Evolutionary conservation across 169 alveolate genomes (phyloP), one percentile per base, ranked within the genome.

Genomic region (Eimeria mitis): DNA sequence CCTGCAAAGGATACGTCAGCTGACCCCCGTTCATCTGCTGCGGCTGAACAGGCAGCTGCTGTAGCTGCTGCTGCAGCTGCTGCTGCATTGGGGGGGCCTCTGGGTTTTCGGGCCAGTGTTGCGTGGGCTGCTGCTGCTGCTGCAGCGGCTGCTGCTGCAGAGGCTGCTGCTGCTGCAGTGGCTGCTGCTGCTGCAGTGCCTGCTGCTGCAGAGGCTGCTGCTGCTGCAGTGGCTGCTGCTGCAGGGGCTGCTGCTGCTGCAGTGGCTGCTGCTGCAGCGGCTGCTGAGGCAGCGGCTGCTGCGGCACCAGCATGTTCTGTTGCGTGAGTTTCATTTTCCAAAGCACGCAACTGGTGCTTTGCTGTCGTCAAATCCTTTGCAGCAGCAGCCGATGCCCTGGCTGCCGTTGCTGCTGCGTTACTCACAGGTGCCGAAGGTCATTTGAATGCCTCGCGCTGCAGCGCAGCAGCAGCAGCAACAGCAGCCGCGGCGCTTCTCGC

Each of bases 21-120:
- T 88, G 94, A 31, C 42, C 70, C 49, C 84, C 84, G 28, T 88
- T 68, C 40, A 65, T 23, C 37, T 88, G 85, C 52, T 42, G 70
- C 94, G 42, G 59, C 75, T 85, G 75, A 37, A 40, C 56, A 31
- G 63, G 68, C 52, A 40, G 94, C 84, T 61, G 94, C 94, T 31
- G 84, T n/a, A 42, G 70, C 65, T 23, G 81, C 94, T 44, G 94
- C 84, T 68, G 81, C 81, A 47, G 83, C 65, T 9, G 75, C 91
- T 34, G 91, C 78, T 59, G 75, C 75, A 37, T n/a, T n/a, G n/a
- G 75, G 54, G 0, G 59, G 25, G 83, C 79, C 61, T 63, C 68
- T 42, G 63, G 81, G 9, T 2, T 87, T 2, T 63, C 83, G 37
- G 71, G 90, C 71, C 71, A 59, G 25, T n/a, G n/a, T n/a, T n/a